Conservation (phyloP, 805 yeast genomes). For the Saccharomyces jurei region DNA sequence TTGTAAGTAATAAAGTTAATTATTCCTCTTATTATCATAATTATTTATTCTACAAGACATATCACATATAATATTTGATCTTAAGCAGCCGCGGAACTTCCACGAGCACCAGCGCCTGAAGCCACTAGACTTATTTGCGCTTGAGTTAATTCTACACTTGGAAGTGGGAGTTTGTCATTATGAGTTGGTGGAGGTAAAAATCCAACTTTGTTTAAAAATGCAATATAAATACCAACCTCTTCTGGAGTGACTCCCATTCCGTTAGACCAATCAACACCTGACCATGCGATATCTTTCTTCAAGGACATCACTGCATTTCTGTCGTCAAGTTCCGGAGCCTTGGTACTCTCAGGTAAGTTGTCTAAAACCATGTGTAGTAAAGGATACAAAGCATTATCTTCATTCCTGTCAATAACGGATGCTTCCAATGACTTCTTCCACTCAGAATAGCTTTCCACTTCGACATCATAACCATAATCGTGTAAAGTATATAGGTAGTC, state of each 20-base stretch:
- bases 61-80: neutral
- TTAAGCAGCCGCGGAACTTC: slow-evolving; percentile 43
- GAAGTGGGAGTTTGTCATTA: slow-evolving; percentile 40
- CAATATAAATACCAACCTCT: slow-evolving; percentile 66
- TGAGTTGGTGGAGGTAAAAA: slow-evolving; percentile 60
- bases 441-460: slow-evolving; percentile 53
- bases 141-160: slow-evolving; percentile 45
- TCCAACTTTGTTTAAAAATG: slow-evolving; percentile 73
- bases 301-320: slow-evolving; percentile 68
- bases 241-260: slow-evolving; percentile 70
- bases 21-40: neutral
- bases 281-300: slow-evolving; percentile 49
- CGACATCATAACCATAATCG: slow-evolving; percentile 64
- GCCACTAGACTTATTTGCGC: slow-evolving; percentile 51
- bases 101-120: slow-evolving; percentile 70
- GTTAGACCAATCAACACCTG: slow-evolving; percentile 55
- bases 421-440: slow-evolving; percentile 77
- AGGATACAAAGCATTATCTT: slow-evolving; percentile 86
- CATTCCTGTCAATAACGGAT: slow-evolving; percentile 63
- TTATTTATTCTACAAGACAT: neutral
- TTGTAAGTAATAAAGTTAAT: neutral
- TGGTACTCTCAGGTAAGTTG: slow-evolving; percentile 80
- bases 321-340: slow-evolving; percentile 94
- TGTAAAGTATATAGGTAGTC: slow-evolving; percentile 61
- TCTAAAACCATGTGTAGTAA: slow-evolving; percentile 89